A percentile compares a stretch with the other conserved stretches of the same genome.
phyloP scores from a whole-genome alignment of 2,329 filamentous ascomycete genomes.

The Truncatella angustata region DNA sequence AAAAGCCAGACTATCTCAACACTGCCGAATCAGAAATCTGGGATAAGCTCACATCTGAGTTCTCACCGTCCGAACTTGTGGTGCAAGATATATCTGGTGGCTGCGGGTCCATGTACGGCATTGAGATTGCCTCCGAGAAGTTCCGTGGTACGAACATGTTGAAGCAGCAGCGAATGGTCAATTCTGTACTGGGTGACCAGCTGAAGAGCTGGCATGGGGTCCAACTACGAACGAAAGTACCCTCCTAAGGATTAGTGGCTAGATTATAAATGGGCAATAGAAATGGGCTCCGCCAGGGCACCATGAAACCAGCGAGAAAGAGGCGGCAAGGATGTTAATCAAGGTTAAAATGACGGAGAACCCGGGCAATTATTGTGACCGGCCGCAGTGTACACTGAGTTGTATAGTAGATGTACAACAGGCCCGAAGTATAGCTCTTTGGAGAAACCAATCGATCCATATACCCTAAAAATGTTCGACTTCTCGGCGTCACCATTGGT shows the following conservation, averaged over 20 bases:
- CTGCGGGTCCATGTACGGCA: conserved; percentile 84
- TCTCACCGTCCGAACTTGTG: conserved; percentile 50
- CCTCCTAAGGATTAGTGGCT: conserved; percentile 17
- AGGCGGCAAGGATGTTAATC: too few species aligned
- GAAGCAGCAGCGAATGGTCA: conserved; percentile 82
- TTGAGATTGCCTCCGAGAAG: conserved; percentile 69
- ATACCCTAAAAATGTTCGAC: too few species aligned
- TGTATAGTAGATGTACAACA: too few species aligned
- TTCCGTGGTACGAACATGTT: conserved; percentile 72
- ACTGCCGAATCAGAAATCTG: conserved; percentile 59
- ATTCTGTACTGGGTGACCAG: conserved; percentile 69
- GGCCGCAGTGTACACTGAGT: too few species aligned
- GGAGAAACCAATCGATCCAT: too few species aligned
- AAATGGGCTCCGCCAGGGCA: too few species aligned
- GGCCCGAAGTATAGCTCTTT: too few species aligned
- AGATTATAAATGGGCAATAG: too few species aligned
- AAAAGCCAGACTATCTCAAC: conserved; percentile 51
- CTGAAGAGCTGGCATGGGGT: conserved; percentile 82
- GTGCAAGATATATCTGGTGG: conserved; percentile 81
- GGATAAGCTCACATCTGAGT: conserved; percentile 48
- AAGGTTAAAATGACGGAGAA: too few species aligned
- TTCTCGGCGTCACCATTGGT: too few species aligned
- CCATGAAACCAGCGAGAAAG: not conserved
- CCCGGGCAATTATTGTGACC: too few species aligned
- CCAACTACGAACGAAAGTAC: conserved; percentile 69